Evolutionary conservation across 2,329 filamentous ascomycete genomes (phyloP).

Genomic region (Colletotrichum sublineola): DNA sequence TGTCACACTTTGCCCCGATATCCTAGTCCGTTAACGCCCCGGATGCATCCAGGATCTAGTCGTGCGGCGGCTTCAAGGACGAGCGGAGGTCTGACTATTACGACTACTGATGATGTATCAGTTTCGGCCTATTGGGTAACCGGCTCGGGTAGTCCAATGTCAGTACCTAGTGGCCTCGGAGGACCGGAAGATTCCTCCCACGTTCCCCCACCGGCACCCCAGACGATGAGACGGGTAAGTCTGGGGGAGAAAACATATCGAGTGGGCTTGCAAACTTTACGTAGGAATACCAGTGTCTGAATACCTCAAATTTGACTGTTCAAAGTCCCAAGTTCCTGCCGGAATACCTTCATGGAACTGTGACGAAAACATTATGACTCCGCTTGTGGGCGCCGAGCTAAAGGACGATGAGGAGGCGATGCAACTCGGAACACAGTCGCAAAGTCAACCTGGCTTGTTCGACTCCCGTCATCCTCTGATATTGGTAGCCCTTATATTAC

Average conservation of each 20-base stretch:
- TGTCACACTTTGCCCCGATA: conserved; percentile 3
- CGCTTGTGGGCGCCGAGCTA: too few species aligned
- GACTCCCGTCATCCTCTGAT: too few species aligned
- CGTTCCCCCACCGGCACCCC: background rate
- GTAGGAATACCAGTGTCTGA: background rate
- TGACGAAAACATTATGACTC: background rate
- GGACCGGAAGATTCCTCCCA: conserved; percentile 19
- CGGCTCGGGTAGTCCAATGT: conserved; percentile 10
- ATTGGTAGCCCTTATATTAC: background rate
- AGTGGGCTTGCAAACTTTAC: too few species aligned
- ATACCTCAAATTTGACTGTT: background rate
- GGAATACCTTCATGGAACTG: background rate
- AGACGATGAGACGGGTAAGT: background rate
- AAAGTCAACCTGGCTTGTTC: too few species aligned
- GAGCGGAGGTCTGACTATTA: conserved; percentile 29
- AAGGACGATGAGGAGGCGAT: too few species aligned
- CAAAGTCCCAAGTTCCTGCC: background rate
- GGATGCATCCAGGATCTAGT: conserved; percentile 25
- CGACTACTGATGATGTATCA: background rate
- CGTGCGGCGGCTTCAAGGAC: conserved; percentile 36
- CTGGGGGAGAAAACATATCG: background rate
- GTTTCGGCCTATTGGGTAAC: conserved; percentile 8
- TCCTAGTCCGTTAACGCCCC: conserved; percentile 15
- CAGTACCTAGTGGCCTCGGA: conserved; percentile 16
- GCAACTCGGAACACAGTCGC: too few species aligned